phyloP scores from a whole-genome alignment of 805 yeast genomes.

The Candida hispaniensis region DNA sequence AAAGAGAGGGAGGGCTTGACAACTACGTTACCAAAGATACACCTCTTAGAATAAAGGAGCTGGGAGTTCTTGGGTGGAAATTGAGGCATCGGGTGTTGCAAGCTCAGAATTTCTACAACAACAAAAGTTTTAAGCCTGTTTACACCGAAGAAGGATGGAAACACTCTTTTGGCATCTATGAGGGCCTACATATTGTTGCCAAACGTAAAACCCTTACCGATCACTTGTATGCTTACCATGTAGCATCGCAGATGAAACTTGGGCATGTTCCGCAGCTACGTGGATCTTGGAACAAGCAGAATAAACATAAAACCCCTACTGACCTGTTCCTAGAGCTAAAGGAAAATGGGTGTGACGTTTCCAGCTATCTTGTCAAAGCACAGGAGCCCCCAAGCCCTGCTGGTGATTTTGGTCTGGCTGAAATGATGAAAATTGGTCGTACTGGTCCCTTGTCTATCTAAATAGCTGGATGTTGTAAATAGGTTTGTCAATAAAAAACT shows the following conservation, averaged over 20 bases:
- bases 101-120: constrained; percentile 5
- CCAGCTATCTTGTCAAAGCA: no score
- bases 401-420: no score
- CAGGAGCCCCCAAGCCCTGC: no score
- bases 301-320: no score
- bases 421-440: no score
- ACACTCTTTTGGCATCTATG: constrained; percentile 10
- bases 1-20: constrained; percentile 92
- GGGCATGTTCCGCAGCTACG: constrained; percentile 11
- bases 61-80: constrained; percentile 90
- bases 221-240: constrained; percentile 9
- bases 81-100: constrained; percentile 63
- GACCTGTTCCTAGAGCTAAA: no score
- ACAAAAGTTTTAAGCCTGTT: constrained; percentile 11
- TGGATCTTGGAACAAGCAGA: constrained; percentile 8
- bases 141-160: constrained; percentile 5
- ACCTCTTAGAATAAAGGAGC: constrained; percentile 79
- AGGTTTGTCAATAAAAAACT: no score
- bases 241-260: constrained; percentile 12
- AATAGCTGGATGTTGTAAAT: no score
- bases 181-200: constrained; percentile 8
- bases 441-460: no score
- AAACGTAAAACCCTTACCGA: constrained; percentile 12
- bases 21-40: constrained; percentile 78
- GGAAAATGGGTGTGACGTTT: no score